Percentiles rank a stretch among this genome's conserved stretches.
These are phyloP conservation scores for Fusarium proliferatum DNA, from an alignment of 2,329 filamentous ascomycete species.

Conservation along the genomic window DNA sequence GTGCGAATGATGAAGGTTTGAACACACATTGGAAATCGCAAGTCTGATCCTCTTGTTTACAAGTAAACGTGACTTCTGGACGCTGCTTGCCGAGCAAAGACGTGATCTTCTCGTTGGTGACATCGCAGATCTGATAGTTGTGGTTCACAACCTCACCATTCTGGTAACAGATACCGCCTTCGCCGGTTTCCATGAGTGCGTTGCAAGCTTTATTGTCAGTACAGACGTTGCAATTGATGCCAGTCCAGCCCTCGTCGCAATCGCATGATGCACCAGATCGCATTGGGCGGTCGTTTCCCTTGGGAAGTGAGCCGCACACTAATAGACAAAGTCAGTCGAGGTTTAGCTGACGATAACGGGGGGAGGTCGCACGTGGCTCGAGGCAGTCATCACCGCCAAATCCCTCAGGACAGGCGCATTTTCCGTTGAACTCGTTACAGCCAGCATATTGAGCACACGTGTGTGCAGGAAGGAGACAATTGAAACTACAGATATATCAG, in stretches of 20 bases:
- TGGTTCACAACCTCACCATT: conserved; percentile 90
- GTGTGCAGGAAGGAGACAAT: conserved; percentile 94
- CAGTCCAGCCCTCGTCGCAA: conserved; percentile 93
- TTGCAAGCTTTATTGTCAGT: conserved; percentile 85
- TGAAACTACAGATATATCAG: conserved; percentile 74
- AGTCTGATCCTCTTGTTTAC: conserved; percentile 76
- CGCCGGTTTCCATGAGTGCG: conserved; percentile 83
- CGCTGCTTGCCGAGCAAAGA: conserved; percentile 85
- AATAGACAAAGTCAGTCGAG: conserved; percentile 17
- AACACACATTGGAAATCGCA: conserved; percentile 94
- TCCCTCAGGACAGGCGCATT: conserved; percentile 90
- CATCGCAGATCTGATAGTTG: conserved; percentile 98
- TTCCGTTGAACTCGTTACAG: conserved; percentile 90
- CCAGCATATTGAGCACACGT: conserved; percentile 89
- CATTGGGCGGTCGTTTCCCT: conserved; percentile 81
- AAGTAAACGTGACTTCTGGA: conserved; percentile 95
- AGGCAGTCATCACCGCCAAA: conserved; percentile 96
- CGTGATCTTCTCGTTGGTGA: conserved; percentile 94
- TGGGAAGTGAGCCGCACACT: conserved; percentile 88
- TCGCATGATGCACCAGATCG: conserved; percentile 78
- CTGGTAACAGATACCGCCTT: conserved; percentile 91
- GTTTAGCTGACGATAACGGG: background rate
- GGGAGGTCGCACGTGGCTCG: conserved; percentile 70
- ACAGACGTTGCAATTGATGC: conserved; percentile 99
- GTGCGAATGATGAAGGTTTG: background rate